Evolutionary conservation across 2,329 filamentous ascomycete species (phyloP).

Genomic region (Monilinia fructigena): DNA sequence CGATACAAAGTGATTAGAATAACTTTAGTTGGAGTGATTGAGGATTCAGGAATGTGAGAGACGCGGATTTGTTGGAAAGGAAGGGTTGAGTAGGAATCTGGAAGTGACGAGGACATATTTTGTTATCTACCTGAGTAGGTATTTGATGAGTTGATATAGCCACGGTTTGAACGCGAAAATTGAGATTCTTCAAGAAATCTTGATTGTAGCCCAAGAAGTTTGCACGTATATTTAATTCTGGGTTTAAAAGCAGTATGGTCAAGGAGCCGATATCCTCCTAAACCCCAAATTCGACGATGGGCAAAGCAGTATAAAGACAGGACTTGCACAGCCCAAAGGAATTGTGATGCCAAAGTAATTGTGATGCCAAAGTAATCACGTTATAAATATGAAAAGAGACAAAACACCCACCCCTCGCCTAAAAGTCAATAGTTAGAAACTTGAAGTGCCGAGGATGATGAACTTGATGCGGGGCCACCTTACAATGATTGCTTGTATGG

Average conservation of each 20-base stretch:
- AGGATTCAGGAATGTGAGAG: slow-evolving; percentile 50
- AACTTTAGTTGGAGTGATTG: slow-evolving; percentile 57
- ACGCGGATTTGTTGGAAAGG: slow-evolving; percentile 48
- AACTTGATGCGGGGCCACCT: slow-evolving; percentile 10
- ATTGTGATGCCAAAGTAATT: background rate
- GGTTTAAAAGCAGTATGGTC: background rate
- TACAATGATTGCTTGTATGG: background rate
- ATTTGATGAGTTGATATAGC: background rate
- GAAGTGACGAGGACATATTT: slow-evolving; percentile 29
- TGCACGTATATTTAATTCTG: background rate
- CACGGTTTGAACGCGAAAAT: background rate
- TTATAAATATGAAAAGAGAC: background rate
- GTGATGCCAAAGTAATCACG: background rate
- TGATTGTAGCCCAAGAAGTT: no score
- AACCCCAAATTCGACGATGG: background rate
- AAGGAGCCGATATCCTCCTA: no score
- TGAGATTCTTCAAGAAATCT: background rate
- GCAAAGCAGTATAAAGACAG: background rate
- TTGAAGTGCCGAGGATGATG: slow-evolving; percentile 5
- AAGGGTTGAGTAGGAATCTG: slow-evolving; percentile 44
- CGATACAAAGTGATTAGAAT: slow-evolving; percentile 64
- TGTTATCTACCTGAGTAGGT: background rate
- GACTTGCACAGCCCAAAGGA: background rate
- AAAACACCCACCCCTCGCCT: background rate
- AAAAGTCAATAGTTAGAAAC: background rate